Evolutionary conservation across 108 stramenopile species (phyloP).

Genomic region (Skeletonema marinoi): DNA sequence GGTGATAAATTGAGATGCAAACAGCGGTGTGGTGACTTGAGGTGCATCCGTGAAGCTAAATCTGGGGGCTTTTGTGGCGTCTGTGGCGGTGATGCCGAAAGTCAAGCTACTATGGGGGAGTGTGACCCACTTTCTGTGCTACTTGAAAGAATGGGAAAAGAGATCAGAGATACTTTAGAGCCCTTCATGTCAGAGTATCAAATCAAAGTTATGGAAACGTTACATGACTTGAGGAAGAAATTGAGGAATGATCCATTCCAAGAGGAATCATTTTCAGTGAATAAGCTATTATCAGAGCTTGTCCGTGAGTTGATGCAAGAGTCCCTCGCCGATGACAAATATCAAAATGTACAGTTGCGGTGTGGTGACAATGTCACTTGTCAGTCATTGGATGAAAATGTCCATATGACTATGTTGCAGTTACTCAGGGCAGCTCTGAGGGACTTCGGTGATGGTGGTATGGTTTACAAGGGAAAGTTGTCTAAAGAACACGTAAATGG

Average conservation of each 20-base stretch:
- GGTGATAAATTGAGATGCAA: background rate
- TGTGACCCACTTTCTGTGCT: background rate
- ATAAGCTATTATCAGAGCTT: background rate
- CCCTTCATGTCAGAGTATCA: background rate
- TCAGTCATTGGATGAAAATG: background rate
- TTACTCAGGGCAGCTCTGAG: background rate
- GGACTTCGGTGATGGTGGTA: background rate
- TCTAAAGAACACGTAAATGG: background rate
- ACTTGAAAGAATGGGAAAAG: background rate
- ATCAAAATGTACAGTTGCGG: background rate
- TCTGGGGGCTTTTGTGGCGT: background rate
- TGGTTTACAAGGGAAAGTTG: background rate
- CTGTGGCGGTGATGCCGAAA: background rate
- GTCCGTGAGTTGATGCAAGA: background rate
- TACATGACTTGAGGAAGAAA: background rate
- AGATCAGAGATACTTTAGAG: background rate
- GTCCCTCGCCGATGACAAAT: background rate
- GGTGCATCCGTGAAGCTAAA: background rate
- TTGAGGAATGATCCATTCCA: background rate
- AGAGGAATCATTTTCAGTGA: background rate
- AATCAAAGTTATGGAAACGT: background rate
- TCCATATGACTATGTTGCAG: background rate
- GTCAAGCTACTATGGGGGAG: background rate
- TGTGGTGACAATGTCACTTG: background rate
- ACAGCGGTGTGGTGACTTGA: background rate